Evolutionary conservation across 331 rosid species (phyloP).

Genomic region (Ulmus americana): DNA sequence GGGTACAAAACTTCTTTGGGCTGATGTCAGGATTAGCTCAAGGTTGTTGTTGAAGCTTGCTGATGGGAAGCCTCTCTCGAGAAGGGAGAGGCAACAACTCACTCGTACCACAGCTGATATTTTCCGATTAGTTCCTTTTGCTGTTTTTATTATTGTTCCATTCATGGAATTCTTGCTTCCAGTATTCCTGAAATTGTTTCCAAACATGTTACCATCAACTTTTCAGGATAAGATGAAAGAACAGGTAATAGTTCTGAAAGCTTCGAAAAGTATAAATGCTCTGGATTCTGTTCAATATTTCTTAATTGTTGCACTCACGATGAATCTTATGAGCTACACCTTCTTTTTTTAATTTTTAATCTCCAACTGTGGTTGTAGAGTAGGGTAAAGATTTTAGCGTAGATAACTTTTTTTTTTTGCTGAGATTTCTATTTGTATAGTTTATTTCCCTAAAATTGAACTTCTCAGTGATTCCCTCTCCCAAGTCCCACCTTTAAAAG

Average conservation of each 20-base stretch:
- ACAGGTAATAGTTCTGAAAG: constrained; percentile 45
- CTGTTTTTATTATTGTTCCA: constrained; percentile 83
- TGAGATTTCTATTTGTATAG: too few relatives aligned
- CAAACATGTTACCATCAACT: constrained; percentile 93
- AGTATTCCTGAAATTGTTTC: constrained; percentile 78
- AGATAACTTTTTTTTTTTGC: too few relatives aligned
- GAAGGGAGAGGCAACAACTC: constrained; percentile 89
- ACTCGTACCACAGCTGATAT: constrained; percentile 85
- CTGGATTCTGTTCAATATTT: background rate
- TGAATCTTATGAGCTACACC: background rate
- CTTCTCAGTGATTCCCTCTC: too few relatives aligned
- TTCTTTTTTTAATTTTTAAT: background rate
- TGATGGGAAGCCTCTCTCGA: constrained; percentile 83
- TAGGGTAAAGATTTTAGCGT: too few relatives aligned
- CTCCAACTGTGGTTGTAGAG: too few relatives aligned
- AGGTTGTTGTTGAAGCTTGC: constrained; percentile 86
- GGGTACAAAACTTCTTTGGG: constrained; percentile 82
- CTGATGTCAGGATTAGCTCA: constrained; percentile 77
- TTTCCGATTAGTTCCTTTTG: constrained; percentile 82
- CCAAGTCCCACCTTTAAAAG: too few relatives aligned
- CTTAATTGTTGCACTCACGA: background rate
- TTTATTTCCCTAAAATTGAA: too few relatives aligned
- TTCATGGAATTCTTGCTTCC: constrained; percentile 93
- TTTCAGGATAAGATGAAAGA: constrained; percentile 95
- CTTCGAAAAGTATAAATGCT: background rate